Conservation (phyloP, 352 stramenopile genomes). For the Pythium apleroticum region DNA sequence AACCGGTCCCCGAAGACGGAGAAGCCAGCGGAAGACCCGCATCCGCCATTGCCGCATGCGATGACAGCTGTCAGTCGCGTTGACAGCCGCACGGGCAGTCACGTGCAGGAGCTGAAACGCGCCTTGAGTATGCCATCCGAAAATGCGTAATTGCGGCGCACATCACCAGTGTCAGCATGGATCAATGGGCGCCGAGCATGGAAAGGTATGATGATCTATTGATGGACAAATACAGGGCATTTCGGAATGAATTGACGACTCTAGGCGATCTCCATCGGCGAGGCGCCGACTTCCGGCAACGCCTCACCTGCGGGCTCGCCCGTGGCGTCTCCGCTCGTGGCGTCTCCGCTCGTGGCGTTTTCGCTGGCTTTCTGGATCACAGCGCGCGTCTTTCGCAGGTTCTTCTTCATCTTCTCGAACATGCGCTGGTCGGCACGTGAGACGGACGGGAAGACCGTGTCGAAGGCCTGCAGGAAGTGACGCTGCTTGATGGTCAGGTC, state of each 20-base stretch:
- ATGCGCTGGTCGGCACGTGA: constrained; percentile 81
- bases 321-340: neutral
- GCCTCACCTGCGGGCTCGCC: neutral
- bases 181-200: too few relatives aligned
- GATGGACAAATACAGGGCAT: neutral
- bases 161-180: too few relatives aligned
- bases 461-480: constrained; percentile 76
- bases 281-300: neutral
- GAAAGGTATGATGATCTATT: constrained; percentile 5
- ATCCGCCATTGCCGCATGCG: neutral
- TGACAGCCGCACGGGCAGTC: neutral
- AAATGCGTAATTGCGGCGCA: too few relatives aligned
- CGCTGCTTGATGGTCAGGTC: constrained; percentile 57
- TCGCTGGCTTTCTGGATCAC: constrained; percentile 12
- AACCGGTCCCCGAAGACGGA: neutral
- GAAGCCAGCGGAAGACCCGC: neutral
- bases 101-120: neutral
- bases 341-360: neutral
- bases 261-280: constrained; percentile 4
- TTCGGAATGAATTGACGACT: neutral
- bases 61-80: neutral
- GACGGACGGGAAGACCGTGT: constrained; percentile 83
- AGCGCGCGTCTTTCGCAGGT: constrained; percentile 64
- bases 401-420: constrained; percentile 91
- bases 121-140: neutral